These are phyloP conservation scores for Globisporangium polare DNA, from an alignment of 352 stramenopile species.

Conservation along the genomic window DNA sequence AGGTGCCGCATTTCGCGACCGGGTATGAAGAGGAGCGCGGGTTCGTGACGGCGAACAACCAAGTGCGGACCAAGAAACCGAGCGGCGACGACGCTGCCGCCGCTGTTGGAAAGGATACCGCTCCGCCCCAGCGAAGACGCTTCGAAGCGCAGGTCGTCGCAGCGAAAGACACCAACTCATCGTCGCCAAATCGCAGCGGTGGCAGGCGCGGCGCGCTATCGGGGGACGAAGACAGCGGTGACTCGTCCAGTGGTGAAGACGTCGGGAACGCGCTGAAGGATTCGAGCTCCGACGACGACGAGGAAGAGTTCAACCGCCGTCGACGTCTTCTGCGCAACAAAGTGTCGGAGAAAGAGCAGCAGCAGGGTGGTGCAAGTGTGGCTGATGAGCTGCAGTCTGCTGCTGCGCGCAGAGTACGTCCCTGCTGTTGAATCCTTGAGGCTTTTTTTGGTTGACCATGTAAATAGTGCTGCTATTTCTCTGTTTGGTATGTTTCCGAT, in stretches of 20 bases:
- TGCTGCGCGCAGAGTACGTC: constrained; percentile 8
- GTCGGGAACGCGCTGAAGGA: constrained; percentile 57
- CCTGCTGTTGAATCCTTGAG: background rate
- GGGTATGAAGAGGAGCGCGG: constrained; percentile 76
- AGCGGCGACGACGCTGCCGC: background rate
- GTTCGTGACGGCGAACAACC: constrained; percentile 67
- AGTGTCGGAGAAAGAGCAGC: constrained; percentile 32
- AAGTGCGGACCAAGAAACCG: constrained; percentile 42
- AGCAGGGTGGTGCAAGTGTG: constrained; percentile 2
- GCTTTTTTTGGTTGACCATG: background rate
- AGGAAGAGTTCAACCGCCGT: constrained; percentile 64
- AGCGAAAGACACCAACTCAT: background rate
- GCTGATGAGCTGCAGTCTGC: background rate
- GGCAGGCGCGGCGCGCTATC: background rate
- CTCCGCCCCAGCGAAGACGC: constrained; percentile 28
- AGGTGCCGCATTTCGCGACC: constrained; percentile 70
- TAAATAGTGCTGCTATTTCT: background rate
- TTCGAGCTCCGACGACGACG: constrained; percentile 75
- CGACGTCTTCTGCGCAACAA: constrained; percentile 61
- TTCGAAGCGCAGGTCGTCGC: constrained; percentile 58
- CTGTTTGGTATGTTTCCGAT: constrained; percentile 2
- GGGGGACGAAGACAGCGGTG: constrained; percentile 12
- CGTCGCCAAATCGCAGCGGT: background rate
- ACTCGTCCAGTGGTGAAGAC: constrained; percentile 28
- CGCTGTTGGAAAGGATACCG: constrained; percentile 14